Percentiles rank a stretch among this genome's conserved stretches.
Conservation (phyloP, 352 stramenopile genomes). For the Globisporangium sylvaticum region DNA sequence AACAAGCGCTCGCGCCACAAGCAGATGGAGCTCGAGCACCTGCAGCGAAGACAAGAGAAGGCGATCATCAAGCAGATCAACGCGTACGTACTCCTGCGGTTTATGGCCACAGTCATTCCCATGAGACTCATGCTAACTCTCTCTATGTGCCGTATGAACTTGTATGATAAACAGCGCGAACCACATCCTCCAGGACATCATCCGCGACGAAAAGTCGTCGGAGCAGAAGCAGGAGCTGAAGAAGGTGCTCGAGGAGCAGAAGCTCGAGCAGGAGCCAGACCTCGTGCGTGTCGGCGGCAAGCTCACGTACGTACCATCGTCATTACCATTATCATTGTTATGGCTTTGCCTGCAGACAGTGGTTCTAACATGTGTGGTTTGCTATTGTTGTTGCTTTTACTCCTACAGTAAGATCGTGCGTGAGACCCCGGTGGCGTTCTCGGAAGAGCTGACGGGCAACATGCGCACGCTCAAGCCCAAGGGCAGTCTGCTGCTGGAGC, state of each 20-base stretch:
- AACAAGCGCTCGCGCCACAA: conserved; percentile 83
- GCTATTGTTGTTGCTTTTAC: conserved; percentile 1
- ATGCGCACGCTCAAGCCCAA: conserved; percentile 78
- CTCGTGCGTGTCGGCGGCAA: conserved; percentile 70
- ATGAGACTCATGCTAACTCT: background rate
- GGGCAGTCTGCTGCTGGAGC: conserved; percentile 72
- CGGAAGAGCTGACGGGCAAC: conserved; percentile 77
- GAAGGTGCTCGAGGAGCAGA: conserved; percentile 70
- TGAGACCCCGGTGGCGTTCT: conserved; percentile 64
- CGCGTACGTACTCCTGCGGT: conserved; percentile 37
- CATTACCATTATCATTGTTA: background rate
- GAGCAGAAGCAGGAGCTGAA: conserved; percentile 72
- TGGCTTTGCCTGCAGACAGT: background rate
- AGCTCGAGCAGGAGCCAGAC: conserved; percentile 63
- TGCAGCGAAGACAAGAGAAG: conserved; percentile 57
- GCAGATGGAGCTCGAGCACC: conserved; percentile 70
- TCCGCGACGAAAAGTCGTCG: conserved; percentile 62
- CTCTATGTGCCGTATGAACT: conserved; percentile 8
- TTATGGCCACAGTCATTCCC: background rate
- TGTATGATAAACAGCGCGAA: conserved; percentile 30
- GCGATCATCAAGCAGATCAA: conserved; percentile 87
- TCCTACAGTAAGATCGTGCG: conserved; percentile 63
- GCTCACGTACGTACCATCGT: conserved; percentile 45
- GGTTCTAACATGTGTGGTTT: background rate
- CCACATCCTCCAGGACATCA: conserved; percentile 65